These are phyloP conservation scores for Epichloe uncinata DNA, from an alignment of 2,329 filamentous ascomycete species.

Conservation along the genomic window DNA sequence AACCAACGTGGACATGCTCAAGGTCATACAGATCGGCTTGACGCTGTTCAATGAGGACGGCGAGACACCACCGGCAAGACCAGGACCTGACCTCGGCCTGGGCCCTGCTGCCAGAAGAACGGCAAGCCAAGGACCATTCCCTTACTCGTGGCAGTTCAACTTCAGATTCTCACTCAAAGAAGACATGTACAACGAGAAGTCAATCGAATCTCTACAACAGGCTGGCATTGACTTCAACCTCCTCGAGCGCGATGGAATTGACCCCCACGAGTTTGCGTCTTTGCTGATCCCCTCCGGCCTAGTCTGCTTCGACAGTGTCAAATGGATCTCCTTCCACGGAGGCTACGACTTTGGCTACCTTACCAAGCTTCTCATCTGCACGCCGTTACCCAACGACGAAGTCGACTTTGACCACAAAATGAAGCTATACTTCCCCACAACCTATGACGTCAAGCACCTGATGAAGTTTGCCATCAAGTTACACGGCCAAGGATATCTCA, in stretches of 20 bases:
- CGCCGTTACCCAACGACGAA: slow-evolving; percentile 76
- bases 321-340: slow-evolving; percentile 96
- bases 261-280: slow-evolving; percentile 77
- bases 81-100: slow-evolving; percentile 31
- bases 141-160: slow-evolving; percentile 99
- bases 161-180: slow-evolving; percentile 90
- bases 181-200: slow-evolving; percentile 96
- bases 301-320: slow-evolving; percentile 73
- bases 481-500: slow-evolving; percentile 49
- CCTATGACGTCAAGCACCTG: slow-evolving; percentile 94
- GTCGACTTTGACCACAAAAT: slow-evolving; percentile 79
- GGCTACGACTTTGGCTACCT: slow-evolving; percentile 98
- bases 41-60: slow-evolving; percentile 87
- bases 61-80: slow-evolving; percentile 65
- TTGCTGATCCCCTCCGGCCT: slow-evolving; percentile 85
- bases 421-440: slow-evolving; percentile 81
- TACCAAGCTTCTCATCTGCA: slow-evolving; percentile 80
- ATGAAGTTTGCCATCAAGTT: slow-evolving; percentile 77
- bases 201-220: slow-evolving; percentile 78
- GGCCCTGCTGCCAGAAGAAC: slow-evolving; percentile 25
- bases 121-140: slow-evolving; percentile 41
- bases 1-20: slow-evolving; percentile 93
- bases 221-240: slow-evolving; percentile 85
- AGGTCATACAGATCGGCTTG: slow-evolving; percentile 93
- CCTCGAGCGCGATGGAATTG: slow-evolving; percentile 79